Evolutionary conservation across 2,329 filamentous ascomycete genomes (phyloP), one percentile per base, ranked within the genome.

Genomic region (Sporothrix mexicana): DNA sequence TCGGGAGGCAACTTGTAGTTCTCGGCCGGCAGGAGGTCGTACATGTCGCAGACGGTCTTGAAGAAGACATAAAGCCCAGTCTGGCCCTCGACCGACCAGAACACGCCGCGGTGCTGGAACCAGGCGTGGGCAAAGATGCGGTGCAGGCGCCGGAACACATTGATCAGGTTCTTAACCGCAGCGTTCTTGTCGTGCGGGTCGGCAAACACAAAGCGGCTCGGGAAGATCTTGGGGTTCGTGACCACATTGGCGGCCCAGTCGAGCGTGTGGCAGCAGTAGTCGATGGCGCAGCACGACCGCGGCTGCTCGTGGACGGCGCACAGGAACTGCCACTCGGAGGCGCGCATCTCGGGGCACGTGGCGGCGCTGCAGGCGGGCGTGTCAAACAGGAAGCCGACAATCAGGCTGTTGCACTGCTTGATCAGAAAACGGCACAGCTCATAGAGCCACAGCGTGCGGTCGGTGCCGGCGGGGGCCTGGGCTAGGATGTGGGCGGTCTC

Each of bases 231-330:
- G 71, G 94, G 93, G 78, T 94, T 96, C 2, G 95, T 97, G 73
- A 99, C 91, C 23, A 95, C 93, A 78, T 97, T 97, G 73, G 94
- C 95, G 2, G 96, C 96, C 94, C 95, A 98, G 83, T 99, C 96
- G 59, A 99, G 90, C 0, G 96, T 99, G 81, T 99, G 96, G 81
- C 95, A 98, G 87, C 95, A 98, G 84, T 99, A 99, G 83, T 99
- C 96, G 79, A 99, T 98, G 69, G 96, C 96, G 82, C 95, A 98
- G 85, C 96, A 99, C 78, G 92, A 93, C 84, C 98, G 98, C 67
- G 96, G 96, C 68, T 94, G 92, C 80, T 98, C 95, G 81, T 99
- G 96, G 2, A 98, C 96, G 69, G 96, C 96, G 84, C 96, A 99
- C 66, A 99, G 89, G 79, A 98, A 99, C 83, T 99, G 96, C 96